Evolutionary conservation across 2,329 filamentous ascomycete species (phyloP).

Genomic region (Mycogone perniciosa): DNA sequence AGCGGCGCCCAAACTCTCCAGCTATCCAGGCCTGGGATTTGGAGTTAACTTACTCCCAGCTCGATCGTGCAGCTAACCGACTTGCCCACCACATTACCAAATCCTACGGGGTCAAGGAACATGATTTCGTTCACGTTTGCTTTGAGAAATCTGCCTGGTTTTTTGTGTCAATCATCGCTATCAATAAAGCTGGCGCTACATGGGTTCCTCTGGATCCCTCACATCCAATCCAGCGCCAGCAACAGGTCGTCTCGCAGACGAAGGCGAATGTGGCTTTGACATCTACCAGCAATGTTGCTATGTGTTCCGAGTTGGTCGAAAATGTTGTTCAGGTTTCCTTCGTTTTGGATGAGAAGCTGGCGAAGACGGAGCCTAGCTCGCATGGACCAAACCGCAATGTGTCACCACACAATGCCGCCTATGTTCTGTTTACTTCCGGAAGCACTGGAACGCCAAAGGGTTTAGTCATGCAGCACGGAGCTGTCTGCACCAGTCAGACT

Average conservation of each 20-base stretch:
- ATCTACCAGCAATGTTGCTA: slow-evolving; percentile 13
- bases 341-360: neutral
- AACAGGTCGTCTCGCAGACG: slow-evolving; percentile 13
- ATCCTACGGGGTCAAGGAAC: neutral
- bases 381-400: slow-evolving; percentile 1
- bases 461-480: slow-evolving; percentile 13
- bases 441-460: slow-evolving; percentile 15
- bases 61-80: slow-evolving; percentile 6
- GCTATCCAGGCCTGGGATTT: slow-evolving; percentile 15
- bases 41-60: slow-evolving; percentile 5
- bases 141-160: slow-evolving; percentile 25
- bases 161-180: slow-evolving; percentile 16
- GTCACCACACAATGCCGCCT: slow-evolving; percentile 12
- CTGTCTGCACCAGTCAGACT: slow-evolving; percentile 11
- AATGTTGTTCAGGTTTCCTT: slow-evolving; percentile 10
- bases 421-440: slow-evolving; percentile 15
- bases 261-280: slow-evolving; percentile 9
- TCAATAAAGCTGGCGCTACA: slow-evolving; percentile 16
- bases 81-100: slow-evolving; percentile 10
- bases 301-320: slow-evolving; percentile 16
- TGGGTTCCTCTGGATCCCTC: slow-evolving; percentile 16
- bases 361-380: neutral
- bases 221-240: slow-evolving; percentile 12
- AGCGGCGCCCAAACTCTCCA: neutral
- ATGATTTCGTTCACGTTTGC: slow-evolving; percentile 20